Evolutionary conservation across 2,329 filamentous ascomycete species (phyloP), one percentile per base, ranked within the genome.

Genomic region (Ceratocystis huliohia): DNA sequence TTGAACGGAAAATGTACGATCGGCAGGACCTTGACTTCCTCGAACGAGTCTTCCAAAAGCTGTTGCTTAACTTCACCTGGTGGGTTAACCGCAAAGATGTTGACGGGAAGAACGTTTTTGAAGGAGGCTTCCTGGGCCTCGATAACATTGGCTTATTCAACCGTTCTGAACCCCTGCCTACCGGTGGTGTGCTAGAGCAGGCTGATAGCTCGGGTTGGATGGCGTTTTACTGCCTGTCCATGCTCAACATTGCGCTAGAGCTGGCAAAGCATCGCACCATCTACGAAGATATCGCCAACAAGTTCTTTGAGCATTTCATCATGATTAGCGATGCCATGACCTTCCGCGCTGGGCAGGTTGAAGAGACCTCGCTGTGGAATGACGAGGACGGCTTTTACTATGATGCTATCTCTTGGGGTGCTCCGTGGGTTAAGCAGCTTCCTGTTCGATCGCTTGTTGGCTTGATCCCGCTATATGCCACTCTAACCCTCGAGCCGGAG

Each of bases 71-170:
- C 78, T 97, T 97, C 75, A 97, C 94, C 3, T 97, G 94, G 94
- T 97, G 93, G 93, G 93, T 96, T 22, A 97, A 97, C 75, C 88
- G 93, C 67, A 97, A 97, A 76, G 93, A 97, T 72, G 82, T 83
- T 10, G 90, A 96, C 8, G 93, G 91, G 72, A 97, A 97, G 79
- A 96, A 97, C 73, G 88, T 97, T 33, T 97, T 97, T 71, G 94
- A 97, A 74, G 94, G 93, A 70, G 93, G 93, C 56, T 97, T 97
- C 80, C 80, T 97, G 6, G 93, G 93, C 59, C 80, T 97, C 64
- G 93, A 97, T 82, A 97, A 97, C 74, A 97, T 97, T 75, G 94
- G 94, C 65, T 78, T 97, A 45, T 97, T 97, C 83, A 97, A 97
- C 76, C 88, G 93, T 59, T 97, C 93, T 0, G 93, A 97, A 75